A percentile compares a stretch with the other conserved stretches of the same genome.
Conservation (phyloP, 2,329 filamentous ascomycete species). For the Sporothrix curviconia region DNA sequence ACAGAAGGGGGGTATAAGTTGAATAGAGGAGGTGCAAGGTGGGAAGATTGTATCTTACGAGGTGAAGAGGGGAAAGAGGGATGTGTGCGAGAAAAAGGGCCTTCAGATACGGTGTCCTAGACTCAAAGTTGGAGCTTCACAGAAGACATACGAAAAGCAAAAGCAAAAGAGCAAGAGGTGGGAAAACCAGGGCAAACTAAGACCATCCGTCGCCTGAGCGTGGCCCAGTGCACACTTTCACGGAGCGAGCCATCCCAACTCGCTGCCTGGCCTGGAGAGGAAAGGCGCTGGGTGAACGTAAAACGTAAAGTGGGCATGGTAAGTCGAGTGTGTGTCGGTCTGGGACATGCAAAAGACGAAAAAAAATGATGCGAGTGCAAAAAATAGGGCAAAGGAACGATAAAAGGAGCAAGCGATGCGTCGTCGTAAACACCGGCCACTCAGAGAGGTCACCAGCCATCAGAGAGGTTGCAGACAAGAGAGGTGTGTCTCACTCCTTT, state of each 20-base stretch:
- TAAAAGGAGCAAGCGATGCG: not conserved
- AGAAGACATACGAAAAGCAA: not conserved
- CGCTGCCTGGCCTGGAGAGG: not conserved
- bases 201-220: not conserved
- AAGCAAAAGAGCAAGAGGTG: not conserved
- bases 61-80: too few relatives aligned
- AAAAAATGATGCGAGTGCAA: not conserved
- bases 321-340: too few relatives aligned
- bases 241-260: not conserved
- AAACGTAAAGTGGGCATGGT: too few relatives aligned
- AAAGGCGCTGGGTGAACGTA: too few relatives aligned
- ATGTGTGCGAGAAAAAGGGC: too few relatives aligned
- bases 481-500: conserved; percentile 5
- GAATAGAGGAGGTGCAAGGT: too few relatives aligned
- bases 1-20: not conserved
- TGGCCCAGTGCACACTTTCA: conserved; percentile 18
- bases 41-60: too few relatives aligned
- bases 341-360: too few relatives aligned
- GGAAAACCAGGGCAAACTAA: not conserved
- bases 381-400: not conserved
- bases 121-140: not conserved
- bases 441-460: conserved; percentile 12
- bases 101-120: too few relatives aligned
- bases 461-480: not conserved
- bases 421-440: not conserved